Conservation (phyloP, 352 stramenopile genomes). For the Globisporangium parvum region DNA sequence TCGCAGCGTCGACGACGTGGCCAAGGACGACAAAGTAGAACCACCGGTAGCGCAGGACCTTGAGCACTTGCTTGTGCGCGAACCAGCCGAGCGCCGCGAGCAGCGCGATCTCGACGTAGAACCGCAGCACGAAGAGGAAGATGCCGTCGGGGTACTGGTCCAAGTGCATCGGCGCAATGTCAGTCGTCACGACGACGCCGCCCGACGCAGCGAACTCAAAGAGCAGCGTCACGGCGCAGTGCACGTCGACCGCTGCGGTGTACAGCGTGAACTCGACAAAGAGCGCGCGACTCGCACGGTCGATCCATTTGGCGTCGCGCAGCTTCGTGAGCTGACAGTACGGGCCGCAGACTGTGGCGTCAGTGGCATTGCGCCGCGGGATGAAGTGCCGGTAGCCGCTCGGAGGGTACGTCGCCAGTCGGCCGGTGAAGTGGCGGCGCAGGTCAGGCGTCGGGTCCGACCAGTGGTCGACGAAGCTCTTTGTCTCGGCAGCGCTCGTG, state of each 20-base stretch:
- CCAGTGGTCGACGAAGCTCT: conserved; percentile 26
- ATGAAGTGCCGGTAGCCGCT: conserved; percentile 21
- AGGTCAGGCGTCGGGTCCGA: conserved; percentile 7
- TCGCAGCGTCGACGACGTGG: conserved; percentile 48
- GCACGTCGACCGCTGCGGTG: conserved; percentile 41
- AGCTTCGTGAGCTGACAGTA: conserved; percentile 34
- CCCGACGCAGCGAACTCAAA: conserved; percentile 50
- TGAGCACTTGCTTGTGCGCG: conserved; percentile 34
- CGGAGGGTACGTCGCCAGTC: conserved; percentile 28
- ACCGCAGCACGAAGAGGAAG: conserved; percentile 32
- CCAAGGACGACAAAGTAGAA: conserved; percentile 56
- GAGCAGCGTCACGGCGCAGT: conserved; percentile 39
- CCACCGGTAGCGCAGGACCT: conserved; percentile 45
- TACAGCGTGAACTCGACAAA: conserved; percentile 66
- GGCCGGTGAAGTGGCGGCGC: conserved; percentile 20
- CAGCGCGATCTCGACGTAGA: conserved; percentile 47
- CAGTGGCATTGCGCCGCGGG: conserved; percentile 10
- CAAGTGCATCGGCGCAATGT: conserved; percentile 36
- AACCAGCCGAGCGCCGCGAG: conserved; percentile 41
- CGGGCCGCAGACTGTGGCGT: conserved; percentile 17
- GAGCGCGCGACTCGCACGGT: conserved; percentile 34
- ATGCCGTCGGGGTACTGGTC: conserved; percentile 36
- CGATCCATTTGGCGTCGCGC: conserved; percentile 39
- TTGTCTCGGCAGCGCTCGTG: conserved; percentile 10
- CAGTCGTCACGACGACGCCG: conserved; percentile 24